These are phyloP conservation scores for Coffea humblotiana DNA, from an alignment of 305 asterid species.

Conservation along the genomic window DNA sequence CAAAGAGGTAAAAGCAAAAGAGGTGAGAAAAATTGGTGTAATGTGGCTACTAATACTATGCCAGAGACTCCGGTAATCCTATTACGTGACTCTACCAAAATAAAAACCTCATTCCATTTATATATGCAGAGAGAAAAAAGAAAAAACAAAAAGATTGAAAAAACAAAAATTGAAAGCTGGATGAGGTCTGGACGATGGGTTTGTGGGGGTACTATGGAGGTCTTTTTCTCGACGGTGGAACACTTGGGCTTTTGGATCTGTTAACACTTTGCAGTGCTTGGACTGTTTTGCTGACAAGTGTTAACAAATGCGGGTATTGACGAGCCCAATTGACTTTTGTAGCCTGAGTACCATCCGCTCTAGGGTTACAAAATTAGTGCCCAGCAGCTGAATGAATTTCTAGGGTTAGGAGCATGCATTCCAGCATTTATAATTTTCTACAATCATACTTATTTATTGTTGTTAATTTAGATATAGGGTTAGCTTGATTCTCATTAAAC, in stretches of 20 bases:
- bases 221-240: not conserved
- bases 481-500: not conserved
- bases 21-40: not conserved
- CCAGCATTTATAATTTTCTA: not conserved
- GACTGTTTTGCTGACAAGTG: not conserved
- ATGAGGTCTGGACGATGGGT: not conserved
- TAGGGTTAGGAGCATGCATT: not conserved
- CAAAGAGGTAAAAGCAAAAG: conserved; percentile 20
- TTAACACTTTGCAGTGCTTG: not conserved
- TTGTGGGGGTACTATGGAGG: not conserved
- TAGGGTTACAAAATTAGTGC: too few relatives aligned
- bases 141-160: not conserved
- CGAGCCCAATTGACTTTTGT: not conserved
- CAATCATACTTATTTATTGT: not conserved
- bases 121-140: not conserved
- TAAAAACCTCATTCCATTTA: not conserved
- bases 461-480: not conserved
- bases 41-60: not conserved
- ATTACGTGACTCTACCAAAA: conserved; percentile 10
- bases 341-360: not conserved
- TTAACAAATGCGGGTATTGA: not conserved
- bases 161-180: not conserved
- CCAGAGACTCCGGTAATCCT: not conserved
- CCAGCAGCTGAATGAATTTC: not conserved
- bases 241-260: not conserved